A percentile compares a stretch with the other conserved stretches of the same genome.
Evolutionary conservation across 202 grass and related monocot genomes (phyloP).

Genomic region (Saccharum hybrid): DNA sequence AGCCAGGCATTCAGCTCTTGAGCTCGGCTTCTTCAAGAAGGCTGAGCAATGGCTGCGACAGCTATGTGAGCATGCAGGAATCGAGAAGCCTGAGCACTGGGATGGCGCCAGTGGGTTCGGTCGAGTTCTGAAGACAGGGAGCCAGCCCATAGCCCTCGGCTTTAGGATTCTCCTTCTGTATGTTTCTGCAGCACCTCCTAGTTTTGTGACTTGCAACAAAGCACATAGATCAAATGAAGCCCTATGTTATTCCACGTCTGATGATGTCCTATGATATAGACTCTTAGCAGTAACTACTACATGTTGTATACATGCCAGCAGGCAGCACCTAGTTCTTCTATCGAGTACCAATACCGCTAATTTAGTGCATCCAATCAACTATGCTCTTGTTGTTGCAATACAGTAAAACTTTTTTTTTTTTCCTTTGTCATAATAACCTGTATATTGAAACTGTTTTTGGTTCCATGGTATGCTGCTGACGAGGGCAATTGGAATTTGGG

Average conservation of each 20-base stretch:
- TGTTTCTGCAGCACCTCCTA: conserved; percentile 54
- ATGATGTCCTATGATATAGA: conserved; percentile 48
- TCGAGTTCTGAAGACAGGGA: conserved; percentile 71
- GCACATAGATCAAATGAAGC: conserved; percentile 51
- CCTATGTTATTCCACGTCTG: conserved; percentile 26
- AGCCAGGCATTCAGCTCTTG: conserved; percentile 63
- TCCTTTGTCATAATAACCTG: conserved; percentile 12
- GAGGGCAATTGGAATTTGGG: neutral
- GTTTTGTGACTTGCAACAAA: conserved; percentile 50
- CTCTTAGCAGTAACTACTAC: conserved; percentile 40
- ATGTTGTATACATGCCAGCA: conserved; percentile 46
- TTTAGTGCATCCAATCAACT: conserved; percentile 49
- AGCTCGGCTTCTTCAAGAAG: conserved; percentile 60
- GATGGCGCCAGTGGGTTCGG: conserved; percentile 72
- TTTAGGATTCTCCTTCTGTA: conserved; percentile 32
- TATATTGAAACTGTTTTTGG: conserved; percentile 28
- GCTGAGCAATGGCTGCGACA: conserved; percentile 68
- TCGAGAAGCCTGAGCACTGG: conserved; percentile 66
- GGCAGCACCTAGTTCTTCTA: conserved; percentile 6
- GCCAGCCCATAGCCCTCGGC: neutral
- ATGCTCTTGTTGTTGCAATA: neutral
- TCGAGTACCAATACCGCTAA: conserved; percentile 48
- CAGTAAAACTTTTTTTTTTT: neutral
- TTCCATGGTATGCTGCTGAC: conserved; percentile 18
- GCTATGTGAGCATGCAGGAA: conserved; percentile 62